Evolutionary conservation across 805 yeast genomes (phyloP).

Genomic region (Kluyveromyces dobzhanskii): DNA sequence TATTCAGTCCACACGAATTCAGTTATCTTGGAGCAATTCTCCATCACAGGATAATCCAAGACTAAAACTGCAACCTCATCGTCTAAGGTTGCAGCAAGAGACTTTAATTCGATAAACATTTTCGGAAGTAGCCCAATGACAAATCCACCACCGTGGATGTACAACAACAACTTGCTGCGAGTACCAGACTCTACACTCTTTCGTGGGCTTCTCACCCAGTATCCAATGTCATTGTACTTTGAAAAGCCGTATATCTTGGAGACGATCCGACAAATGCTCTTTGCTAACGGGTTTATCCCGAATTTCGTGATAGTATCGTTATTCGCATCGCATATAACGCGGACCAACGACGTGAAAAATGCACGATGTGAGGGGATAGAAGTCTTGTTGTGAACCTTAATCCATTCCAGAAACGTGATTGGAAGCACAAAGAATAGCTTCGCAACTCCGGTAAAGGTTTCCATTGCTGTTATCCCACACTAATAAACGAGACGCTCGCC

Average conservation of each 20-base stretch:
- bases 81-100: conserved; percentile 5
- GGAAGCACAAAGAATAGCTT: background rate
- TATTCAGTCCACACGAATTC: conserved; percentile 4
- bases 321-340: background rate
- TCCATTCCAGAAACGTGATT: background rate
- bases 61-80: conserved; percentile 9
- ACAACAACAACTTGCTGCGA: conserved; percentile 5
- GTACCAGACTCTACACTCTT: background rate
- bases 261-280: background rate
- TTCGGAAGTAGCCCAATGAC: conserved; percentile 12
- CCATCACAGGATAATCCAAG: conserved; percentile 12
- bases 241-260: background rate
- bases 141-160: conserved; percentile 25
- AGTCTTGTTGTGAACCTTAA: background rate
- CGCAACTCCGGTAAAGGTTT: background rate
- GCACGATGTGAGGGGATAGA: background rate
- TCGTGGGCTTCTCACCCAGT: background rate
- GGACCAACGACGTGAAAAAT: background rate
- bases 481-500: too few species aligned
- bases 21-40: background rate
- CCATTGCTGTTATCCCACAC: background rate
- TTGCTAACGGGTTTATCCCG: background rate
- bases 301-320: background rate
- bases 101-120: conserved; percentile 9
- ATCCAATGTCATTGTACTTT: background rate